Percentiles rank a stretch among this genome's conserved stretches.
These are phyloP conservation scores for Penicillium atrosanguineum DNA, from an alignment of 495 filamentous ascomycete genomes.

Conservation along the genomic window DNA sequence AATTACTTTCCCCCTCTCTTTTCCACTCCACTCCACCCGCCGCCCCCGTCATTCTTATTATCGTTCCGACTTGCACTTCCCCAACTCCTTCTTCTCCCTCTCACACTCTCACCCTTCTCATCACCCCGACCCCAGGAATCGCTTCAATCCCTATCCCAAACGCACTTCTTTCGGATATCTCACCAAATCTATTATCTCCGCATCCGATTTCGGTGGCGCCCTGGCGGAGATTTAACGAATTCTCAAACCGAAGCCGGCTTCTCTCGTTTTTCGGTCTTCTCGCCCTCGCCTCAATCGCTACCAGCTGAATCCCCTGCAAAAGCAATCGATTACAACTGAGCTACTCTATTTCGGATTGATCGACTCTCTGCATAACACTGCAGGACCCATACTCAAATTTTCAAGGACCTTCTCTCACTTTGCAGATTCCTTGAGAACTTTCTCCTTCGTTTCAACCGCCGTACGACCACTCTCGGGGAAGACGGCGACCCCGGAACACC, in stretches of 20 bases:
- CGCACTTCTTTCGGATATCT: constrained; percentile 6
- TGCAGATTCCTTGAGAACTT: constrained; percentile 23
- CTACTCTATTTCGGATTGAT: constrained; percentile 17
- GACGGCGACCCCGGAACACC: constrained; percentile 51
- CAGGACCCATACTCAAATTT: constrained; percentile 18
- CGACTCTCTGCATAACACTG: constrained; percentile 18
- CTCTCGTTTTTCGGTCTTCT: neutral
- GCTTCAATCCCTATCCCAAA: constrained; percentile 23
- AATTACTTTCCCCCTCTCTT: constrained; percentile 21
- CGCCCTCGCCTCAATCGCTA: neutral
- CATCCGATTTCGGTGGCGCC: constrained; percentile 22
- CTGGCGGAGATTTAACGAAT: constrained; percentile 20
- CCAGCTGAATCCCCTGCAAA: constrained; percentile 3
- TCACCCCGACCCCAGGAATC: constrained; percentile 6
- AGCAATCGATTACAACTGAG: constrained; percentile 14
- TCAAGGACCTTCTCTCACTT: constrained; percentile 7
- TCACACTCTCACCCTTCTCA: constrained; percentile 2
- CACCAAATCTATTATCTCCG: constrained; percentile 11
- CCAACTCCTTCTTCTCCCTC: constrained; percentile 13
- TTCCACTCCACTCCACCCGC: constrained; percentile 27
- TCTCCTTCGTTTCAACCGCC: constrained; percentile 37
- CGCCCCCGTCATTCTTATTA: constrained; percentile 36
- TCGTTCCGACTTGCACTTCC: constrained; percentile 23
- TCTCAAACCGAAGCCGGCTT: constrained; percentile 7
- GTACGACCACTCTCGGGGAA: constrained; percentile 52